Conservation (phyloP, 345 rosid species). For the Hevea brasiliensis region DNA sequence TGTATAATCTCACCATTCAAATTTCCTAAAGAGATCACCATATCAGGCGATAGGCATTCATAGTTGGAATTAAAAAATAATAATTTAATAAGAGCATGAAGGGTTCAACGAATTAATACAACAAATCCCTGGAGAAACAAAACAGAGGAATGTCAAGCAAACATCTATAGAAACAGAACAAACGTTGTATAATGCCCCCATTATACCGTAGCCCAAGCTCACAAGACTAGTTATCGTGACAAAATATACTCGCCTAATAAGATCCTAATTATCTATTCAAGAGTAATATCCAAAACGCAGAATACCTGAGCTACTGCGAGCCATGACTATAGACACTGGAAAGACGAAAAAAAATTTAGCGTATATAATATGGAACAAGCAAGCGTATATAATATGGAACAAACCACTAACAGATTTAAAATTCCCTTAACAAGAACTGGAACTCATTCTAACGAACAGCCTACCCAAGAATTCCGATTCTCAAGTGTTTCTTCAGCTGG, state of each 20-base stretch:
- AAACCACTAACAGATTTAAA: conserved; percentile 28
- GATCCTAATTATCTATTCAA: conserved; percentile 22
- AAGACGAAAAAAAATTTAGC: conserved; percentile 20
- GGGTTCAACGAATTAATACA: conserved; percentile 36
- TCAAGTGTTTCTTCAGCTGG: conserved; percentile 19
- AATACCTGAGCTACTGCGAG: conserved; percentile 22
- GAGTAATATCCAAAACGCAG: conserved; percentile 24
- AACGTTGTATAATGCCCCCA: conserved; percentile 22
- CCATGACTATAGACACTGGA: conserved; percentile 23
- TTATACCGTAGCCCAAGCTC: conserved; percentile 29
- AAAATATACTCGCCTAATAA: conserved; percentile 15
- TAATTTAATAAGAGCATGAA: conserved; percentile 16
- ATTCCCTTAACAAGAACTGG: conserved; percentile 28
- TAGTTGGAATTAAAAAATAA: conserved; percentile 18
- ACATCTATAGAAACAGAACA: conserved; percentile 20
- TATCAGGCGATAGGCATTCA: background rate
- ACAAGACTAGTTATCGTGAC: conserved; percentile 29
- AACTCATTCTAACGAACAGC: conserved; percentile 25
- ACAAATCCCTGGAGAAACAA: conserved; percentile 11
- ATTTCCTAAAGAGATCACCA: background rate
- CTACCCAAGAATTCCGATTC: background rate
- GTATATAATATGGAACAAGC: too few species aligned
- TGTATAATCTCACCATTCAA: too few species aligned
- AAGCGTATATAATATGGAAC: conserved; percentile 21
- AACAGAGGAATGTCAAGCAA: conserved; percentile 5